Evolutionary conservation across 352 stramenopile genomes (phyloP), one percentile per base, ranked within the genome.

Genomic region (Phytophthora colocasiae): DNA sequence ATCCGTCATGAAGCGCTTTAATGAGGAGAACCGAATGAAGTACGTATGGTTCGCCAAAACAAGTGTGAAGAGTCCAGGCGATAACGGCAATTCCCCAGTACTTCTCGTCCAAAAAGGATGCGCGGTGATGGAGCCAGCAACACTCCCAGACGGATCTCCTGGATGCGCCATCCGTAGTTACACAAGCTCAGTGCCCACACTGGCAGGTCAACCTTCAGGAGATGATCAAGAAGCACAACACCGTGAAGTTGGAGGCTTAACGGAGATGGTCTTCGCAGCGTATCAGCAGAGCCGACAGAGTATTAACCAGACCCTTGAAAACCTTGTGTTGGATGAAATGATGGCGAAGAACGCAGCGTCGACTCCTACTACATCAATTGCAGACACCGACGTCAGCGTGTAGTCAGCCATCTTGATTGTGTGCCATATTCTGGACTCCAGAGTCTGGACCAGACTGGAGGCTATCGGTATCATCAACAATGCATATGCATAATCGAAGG

Each of bases 231-330:
- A 69, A 29, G 54, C 50, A 15, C 59, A 80, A 36, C 55, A 70
- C 47, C 45, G 69, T 17, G 61, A 77, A 48, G 65, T 73, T 8
- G 73, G 74, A 12, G 40, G 70, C 4, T 48, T 79, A 14, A 77
- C 69, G 5, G 62, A 80, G 36, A 63, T 73, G 56, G 58, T 80
- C 14, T 63, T 80, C 31, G 44, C 66, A 17, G 58, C 62, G 9
- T 77, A 75, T 10, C 59, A 73, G 17, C 58, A 73, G 14, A 65
- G 68, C 17, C 65, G 65, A 4, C 69, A 69, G 45, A 69, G 60
- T 46, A 71, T 80, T 11, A 75, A 66, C 29, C 63, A 73, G 48
- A 63, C 49, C 2, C 60, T 82, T 9, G 74, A 82, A 55, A 82
- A 75, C 39, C 34, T 75, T 6, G 38, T 82, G 17, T 34, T 80